phyloP scores from a whole-genome alignment of 768 basidiomycete genomes.

The Amanita inopinata region DNA sequence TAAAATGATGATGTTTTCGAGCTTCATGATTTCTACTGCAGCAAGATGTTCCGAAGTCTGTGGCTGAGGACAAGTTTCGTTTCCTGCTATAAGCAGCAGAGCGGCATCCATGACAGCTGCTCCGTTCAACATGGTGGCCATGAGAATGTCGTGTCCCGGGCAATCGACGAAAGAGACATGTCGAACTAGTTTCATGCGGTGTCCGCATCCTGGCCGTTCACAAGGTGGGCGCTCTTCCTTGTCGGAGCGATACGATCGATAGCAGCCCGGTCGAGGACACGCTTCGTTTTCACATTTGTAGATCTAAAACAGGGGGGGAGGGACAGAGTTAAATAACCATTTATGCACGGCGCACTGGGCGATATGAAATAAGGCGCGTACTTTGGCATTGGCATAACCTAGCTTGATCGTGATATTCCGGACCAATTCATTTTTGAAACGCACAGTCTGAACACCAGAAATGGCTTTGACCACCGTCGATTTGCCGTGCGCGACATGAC shows the following conservation, averaged over 20 bases:
- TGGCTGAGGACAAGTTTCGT: constrained; percentile 98
- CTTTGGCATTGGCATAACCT: constrained; percentile 98
- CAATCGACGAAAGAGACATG: constrained; percentile 99
- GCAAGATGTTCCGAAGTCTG: constrained; percentile 98
- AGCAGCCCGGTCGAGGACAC: constrained; percentile 91
- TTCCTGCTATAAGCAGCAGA: constrained; percentile 88
- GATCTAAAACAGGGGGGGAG: constrained; percentile 45
- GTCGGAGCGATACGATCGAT: constrained; percentile 86
- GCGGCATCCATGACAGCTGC: constrained; percentile 99
- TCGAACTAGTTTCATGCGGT: constrained; percentile 83
- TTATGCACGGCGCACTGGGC: constrained; percentile 5
- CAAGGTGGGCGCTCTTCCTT: constrained; percentile 93
- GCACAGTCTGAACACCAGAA: constrained; percentile 95
- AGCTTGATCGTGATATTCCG: constrained; percentile 99
- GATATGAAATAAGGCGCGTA: constrained; percentile 38
- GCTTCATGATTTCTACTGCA: constrained; percentile 98
- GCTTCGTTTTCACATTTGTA: constrained; percentile 95
- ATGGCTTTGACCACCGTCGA: constrained; percentile 98
- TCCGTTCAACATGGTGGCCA: constrained; percentile 99
- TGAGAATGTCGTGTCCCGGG: constrained; percentile 97
- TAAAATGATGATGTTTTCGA: constrained; percentile 94
- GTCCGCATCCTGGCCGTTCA: constrained; percentile 86
- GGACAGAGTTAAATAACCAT: constrained; percentile 5
- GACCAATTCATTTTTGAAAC: constrained; percentile 99
- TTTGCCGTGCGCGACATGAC: constrained; percentile 97